These are phyloP conservation scores for Helotiales sp. DNA, from an alignment of 2,329 filamentous ascomycete species.

Conservation along the genomic window DNA sequence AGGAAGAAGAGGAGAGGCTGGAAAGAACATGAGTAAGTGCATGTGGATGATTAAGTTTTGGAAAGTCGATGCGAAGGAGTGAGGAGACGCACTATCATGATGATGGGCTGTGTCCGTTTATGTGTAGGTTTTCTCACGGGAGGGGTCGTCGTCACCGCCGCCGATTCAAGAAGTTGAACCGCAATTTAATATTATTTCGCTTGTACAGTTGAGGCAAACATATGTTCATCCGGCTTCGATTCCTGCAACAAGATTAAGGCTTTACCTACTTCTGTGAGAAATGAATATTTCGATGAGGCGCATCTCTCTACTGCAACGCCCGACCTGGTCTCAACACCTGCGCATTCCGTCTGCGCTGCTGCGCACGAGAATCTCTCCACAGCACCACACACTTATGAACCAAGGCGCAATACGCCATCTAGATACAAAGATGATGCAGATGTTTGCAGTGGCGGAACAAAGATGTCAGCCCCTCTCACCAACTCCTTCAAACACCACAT, in stretches of 20 bases:
- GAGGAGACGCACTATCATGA: not conserved
- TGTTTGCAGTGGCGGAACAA: not conserved
- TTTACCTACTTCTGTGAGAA: not conserved
- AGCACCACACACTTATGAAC: not conserved
- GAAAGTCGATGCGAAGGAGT: not conserved
- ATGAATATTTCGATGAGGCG: slow-evolving; percentile 4
- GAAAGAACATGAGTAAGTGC: not conserved
- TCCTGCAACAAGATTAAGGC: not conserved
- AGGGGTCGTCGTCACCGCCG: not conserved
- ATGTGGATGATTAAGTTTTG: not conserved
- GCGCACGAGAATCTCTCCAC: not conserved
- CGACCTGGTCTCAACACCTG: not conserved
- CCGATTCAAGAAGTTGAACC: too few species aligned
- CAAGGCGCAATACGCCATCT: not conserved
- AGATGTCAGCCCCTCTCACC: not conserved
- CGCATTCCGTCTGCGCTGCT: not conserved
- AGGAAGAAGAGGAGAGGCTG: not conserved
- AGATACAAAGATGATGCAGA: not conserved
- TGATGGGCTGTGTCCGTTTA: not conserved
- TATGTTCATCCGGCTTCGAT: slow-evolving; percentile 9
- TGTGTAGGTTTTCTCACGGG: not conserved
- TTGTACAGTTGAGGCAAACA: not conserved
- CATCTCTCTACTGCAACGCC: not conserved
- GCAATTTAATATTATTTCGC: too few species aligned
- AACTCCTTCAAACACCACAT: not conserved